phyloP scores from a whole-genome alignment of 2,329 filamentous ascomycete species.

The Aspergillus jensenii region DNA sequence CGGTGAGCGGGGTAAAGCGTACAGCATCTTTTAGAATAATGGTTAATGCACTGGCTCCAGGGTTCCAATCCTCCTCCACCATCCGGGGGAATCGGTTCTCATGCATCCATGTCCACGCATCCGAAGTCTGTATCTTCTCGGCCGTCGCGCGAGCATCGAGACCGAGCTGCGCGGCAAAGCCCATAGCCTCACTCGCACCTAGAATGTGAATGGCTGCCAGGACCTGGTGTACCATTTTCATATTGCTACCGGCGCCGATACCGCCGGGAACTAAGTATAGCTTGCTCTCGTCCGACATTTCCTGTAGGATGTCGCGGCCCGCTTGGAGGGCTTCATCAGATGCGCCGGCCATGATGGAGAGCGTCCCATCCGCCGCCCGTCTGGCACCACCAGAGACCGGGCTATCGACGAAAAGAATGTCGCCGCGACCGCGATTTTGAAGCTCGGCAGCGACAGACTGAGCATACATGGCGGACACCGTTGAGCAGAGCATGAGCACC shows the following conservation, averaged over 20 bases:
- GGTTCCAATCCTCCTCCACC: constrained; percentile 52
- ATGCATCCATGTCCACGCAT: constrained; percentile 62
- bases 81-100: constrained; percentile 60
- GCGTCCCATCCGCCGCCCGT: constrained; percentile 67
- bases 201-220: constrained; percentile 64
- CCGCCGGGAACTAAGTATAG: constrained; percentile 63
- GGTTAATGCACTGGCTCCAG: constrained; percentile 58
- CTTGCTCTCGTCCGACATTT: constrained; percentile 60
- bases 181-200: constrained; percentile 60
- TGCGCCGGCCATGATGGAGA: constrained; percentile 73
- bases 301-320: constrained; percentile 59
- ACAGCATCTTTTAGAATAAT: constrained; percentile 62
- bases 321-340: constrained; percentile 57
- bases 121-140: constrained; percentile 47
- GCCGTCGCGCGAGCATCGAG: constrained; percentile 49
- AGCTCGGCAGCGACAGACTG: constrained; percentile 61
- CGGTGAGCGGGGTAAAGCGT: constrained; percentile 11
- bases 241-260: constrained; percentile 60
- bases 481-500: constrained; percentile 67
- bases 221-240: constrained; percentile 66
- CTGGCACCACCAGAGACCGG: constrained; percentile 71
- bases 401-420: constrained; percentile 68
- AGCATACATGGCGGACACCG: constrained; percentile 67
- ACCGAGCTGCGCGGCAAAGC: constrained; percentile 57
- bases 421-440: constrained; percentile 54